Evolutionary conservation across 495 filamentous ascomycete genomes (phyloP), one percentile per base, ranked within the genome.

Genomic region (Lineolata rhizophorae): DNA sequence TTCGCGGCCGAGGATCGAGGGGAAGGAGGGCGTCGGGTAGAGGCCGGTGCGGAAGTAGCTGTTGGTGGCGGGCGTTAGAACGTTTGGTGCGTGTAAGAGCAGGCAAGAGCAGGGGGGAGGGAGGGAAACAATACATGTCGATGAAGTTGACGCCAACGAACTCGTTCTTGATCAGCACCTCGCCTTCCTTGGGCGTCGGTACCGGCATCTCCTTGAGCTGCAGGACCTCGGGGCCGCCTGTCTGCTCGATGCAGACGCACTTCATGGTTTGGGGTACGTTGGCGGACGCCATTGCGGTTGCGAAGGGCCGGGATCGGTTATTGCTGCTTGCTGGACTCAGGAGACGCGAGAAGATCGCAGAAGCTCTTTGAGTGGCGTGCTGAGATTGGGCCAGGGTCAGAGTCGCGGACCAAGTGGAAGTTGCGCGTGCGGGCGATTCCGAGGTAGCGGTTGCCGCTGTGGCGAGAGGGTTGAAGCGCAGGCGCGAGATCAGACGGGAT

Each of bases 11-110:
- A 85, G 71, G 34, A 80, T 67, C 37, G 78, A 67, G 11, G 85
- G 87, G 45, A 73, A 72, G 2, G 48, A 33, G 13, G 77, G 59
- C 3, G 70, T 54, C 0, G 65, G 60, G 57, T 94, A 97, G 24
- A 93, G 68, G 14, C 87, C 87, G 6, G 67, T 72, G 41, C 85
- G 81, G 70, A 84, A 91, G 53, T 95, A 93, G 27, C 75, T 77
- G 40, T 27, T 12, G 18, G 12, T 32, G 14, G 20, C 26, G 38
- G 41, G 37, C 21, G 36, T 18, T 32, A 29, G 27, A 25, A 17
- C 26, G 33, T 18, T 4, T 31, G 29, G 5, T 26, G 8, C 14
- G 8, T 27, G 28, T 22, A 18, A 6, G n/a, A 19, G 21, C 3
- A 30, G 14, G 21, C 13, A 24, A n/a, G 27, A 27, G 22, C 19